Evolutionary conservation across 1,139 yeast genomes (phyloP).

Genomic region (Suhomyces maxii): DNA sequence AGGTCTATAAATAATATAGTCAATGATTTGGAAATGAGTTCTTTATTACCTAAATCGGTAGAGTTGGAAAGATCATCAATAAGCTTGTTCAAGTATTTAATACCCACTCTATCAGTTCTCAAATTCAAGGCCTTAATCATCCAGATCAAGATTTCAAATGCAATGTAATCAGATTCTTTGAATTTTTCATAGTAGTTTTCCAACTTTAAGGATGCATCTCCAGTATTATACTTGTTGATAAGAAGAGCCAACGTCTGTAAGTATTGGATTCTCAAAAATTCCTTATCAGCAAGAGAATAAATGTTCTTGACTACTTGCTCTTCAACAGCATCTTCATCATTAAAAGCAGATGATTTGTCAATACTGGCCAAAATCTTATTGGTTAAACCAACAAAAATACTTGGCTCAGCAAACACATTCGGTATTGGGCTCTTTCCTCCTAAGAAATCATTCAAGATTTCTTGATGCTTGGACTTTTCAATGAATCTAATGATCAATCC

Average conservation of each 20-base stretch:
- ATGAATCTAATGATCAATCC: conserved; percentile 39
- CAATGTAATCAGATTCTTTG: not conserved
- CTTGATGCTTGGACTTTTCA: conserved; percentile 39
- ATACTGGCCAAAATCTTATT: conserved; percentile 52
- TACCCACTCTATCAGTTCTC: conserved; percentile 52
- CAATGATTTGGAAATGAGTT: conserved; percentile 50
- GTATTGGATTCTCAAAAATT: conserved; percentile 52
- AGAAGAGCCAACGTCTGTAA: conserved; percentile 58
- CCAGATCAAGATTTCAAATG: conserved; percentile 66
- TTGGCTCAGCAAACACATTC: conserved; percentile 30
- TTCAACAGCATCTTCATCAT: conserved; percentile 13
- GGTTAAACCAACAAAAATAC: conserved; percentile 48
- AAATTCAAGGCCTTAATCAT: conserved; percentile 66
- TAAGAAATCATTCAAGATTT: conserved; percentile 34
- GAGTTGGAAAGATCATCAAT: conserved; percentile 13
- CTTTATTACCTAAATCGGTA: conserved; percentile 6
- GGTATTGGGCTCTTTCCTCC: conserved; percentile 20
- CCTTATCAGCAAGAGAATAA: conserved; percentile 14
- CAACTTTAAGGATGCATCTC: not conserved
- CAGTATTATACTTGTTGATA: conserved; percentile 45
- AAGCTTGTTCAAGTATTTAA: conserved; percentile 36
- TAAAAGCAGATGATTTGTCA: conserved; percentile 32
- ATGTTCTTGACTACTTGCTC: conserved; percentile 21
- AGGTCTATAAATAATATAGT: conserved; percentile 69
- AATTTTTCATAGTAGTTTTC: conserved; percentile 3